A percentile compares a stretch with the other conserved stretches of the same genome.
These are phyloP conservation scores for Cupressus sempervirens DNA, from an alignment of 75 land plant species.

Conservation along the genomic window DNA sequence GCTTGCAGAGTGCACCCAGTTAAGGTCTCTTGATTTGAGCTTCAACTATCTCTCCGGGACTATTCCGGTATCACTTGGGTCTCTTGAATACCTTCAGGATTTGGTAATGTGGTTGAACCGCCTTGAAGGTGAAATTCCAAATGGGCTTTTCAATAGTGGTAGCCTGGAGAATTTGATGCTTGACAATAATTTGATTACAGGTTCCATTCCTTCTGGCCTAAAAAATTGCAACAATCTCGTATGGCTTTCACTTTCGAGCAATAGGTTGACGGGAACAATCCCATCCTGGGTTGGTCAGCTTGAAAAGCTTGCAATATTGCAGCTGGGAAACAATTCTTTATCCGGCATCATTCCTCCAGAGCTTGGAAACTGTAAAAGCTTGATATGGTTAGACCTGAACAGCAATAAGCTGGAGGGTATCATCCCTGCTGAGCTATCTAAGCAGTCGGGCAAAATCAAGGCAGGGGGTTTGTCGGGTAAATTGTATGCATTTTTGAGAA, in stretches of 20 bases:
- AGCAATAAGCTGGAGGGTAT: constrained; percentile 57
- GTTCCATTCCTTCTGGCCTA: constrained; percentile 51
- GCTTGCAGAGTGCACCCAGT: constrained; percentile 47
- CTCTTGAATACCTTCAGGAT: constrained; percentile 39
- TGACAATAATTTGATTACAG: constrained; percentile 55
- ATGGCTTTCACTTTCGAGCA: constrained; percentile 71
- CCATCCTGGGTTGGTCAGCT: constrained; percentile 60
- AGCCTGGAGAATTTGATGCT: constrained; percentile 53
- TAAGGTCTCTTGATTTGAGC: constrained; percentile 64
- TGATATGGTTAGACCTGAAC: constrained; percentile 81
- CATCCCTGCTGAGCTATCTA: constrained; percentile 54
- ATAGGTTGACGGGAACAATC: constrained; percentile 54
- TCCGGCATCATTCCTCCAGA: constrained; percentile 73
- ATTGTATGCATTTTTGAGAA: constrained; percentile 45
- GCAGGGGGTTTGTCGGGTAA: constrained; percentile 38
- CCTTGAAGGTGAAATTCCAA: constrained; percentile 59
- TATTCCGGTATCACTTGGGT: constrained; percentile 49
- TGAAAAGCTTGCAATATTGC: constrained; percentile 50
- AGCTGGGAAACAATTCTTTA: constrained; percentile 81
- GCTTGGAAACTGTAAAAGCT: constrained; percentile 67
- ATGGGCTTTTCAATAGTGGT: constrained; percentile 26
- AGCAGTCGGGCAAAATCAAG: constrained; percentile 60
- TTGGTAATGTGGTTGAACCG: constrained; percentile 61
- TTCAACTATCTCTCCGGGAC: constrained; percentile 57
- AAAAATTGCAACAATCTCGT: constrained; percentile 52